Evolutionary conservation across 192 early-diverging fungal species (phyloP), one percentile per base, ranked within the genome.

Genomic region (Coemansia sp.): DNA sequence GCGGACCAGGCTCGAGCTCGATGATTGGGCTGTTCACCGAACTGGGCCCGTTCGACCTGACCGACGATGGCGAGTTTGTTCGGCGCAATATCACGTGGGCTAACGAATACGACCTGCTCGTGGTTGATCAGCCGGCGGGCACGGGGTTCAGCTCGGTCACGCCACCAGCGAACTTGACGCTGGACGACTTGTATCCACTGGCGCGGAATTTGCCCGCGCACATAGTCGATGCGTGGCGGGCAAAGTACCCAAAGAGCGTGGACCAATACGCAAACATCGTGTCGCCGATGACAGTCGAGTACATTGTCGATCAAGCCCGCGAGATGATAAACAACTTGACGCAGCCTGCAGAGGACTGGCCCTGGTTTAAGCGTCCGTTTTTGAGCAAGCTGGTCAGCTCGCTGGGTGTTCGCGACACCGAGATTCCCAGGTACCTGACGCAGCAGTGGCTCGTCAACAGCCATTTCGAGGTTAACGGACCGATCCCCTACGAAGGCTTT

Each of bases 81-180:
- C 65, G 85, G 7, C 70, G 83, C 38, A 58, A 73, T 18, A 42
- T 78, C 27, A 73, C 82, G 4, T 93, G 92, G 92, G 85, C 83
- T 31, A 80, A 85, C 35, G 69, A 89, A 31, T 88, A 88, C 55
- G 84, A 86, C 40, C 62, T 93, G 69, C 69, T 93, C 12, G 90
- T 89, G 33, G 84, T 93, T 31, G 92, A 93, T 65, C 88, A 89
- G 56, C 92, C 92, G 8, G 89, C 87, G 8, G 92, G 92, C n/a
- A 86, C 87, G 10, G 90, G 92, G 19, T 80, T 80, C 47, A 79
- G 71, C 62, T 81, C 73, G 11, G 70, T 81, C 10, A 40, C 56
- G 23, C 74, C 74, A 7, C 40, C 42, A 19, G 67, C 65, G 6
- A 70, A 67, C 11, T 58, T 71, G 40, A 65, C 77, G 12, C 54